Conservation (phyloP, 2,329 filamentous ascomycete genomes). For the Blastomyces emzantsi region DNA sequence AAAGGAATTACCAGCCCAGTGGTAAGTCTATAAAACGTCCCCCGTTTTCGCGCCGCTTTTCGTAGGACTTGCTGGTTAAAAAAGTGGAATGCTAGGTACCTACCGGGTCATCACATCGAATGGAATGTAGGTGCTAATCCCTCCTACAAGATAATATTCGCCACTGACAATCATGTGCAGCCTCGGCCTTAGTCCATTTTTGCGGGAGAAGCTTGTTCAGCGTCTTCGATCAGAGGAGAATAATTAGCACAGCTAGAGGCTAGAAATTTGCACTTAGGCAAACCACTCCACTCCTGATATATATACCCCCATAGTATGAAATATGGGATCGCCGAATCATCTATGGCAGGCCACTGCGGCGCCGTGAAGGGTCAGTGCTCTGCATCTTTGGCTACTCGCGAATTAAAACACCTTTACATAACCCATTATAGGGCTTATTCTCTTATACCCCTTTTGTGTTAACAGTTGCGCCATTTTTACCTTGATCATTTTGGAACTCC, state of each 20-base stretch:
- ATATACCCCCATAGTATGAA: background rate
- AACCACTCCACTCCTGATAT: slow-evolving; percentile 1
- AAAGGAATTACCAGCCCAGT: slow-evolving; percentile 49
- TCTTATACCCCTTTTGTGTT: background rate
- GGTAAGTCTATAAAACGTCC: slow-evolving; percentile 29
- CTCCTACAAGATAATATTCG: background rate
- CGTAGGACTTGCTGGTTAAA: background rate
- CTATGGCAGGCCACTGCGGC: background rate
- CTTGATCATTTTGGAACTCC: background rate
- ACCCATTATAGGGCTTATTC: background rate
- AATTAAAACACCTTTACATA: background rate
- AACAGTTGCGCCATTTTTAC: background rate
- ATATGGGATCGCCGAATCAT: background rate
- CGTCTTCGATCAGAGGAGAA: slow-evolving; percentile 30
- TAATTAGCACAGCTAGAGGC: slow-evolving; percentile 22
- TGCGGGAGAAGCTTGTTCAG: slow-evolving; percentile 43
- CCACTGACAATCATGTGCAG: slow-evolving; percentile 20
- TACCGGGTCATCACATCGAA: slow-evolving; percentile 53
- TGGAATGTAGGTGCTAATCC: slow-evolving; percentile 42
- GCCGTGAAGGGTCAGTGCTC: background rate
- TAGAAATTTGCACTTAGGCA: background rate
- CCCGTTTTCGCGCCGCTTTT: background rate
- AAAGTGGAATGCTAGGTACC: slow-evolving; percentile 34
- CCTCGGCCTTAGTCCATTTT: slow-evolving; percentile 40
- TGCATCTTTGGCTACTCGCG: background rate